These are phyloP conservation scores for Fusarium anguioides DNA, from an alignment of 2,329 filamentous ascomycete species.

Conservation along the genomic window DNA sequence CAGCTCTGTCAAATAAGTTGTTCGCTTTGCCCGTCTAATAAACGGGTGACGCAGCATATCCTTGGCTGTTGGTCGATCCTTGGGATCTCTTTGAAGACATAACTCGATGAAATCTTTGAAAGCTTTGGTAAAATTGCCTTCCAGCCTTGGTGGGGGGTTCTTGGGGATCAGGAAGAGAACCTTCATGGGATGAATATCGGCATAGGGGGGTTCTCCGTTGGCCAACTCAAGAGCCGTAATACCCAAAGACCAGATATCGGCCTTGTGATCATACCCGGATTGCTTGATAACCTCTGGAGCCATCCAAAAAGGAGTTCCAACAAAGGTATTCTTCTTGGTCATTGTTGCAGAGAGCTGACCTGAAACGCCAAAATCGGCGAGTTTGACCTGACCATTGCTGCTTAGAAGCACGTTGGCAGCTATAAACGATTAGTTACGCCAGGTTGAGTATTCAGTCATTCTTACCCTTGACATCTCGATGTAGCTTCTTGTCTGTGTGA, in stretches of 20 bases:
- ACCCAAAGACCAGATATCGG: constrained; percentile 96
- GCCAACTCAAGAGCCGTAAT: constrained; percentile 94
- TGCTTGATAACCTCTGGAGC: constrained; percentile 99
- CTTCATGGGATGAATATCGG: constrained; percentile 98
- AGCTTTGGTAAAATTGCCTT: constrained; percentile 82
- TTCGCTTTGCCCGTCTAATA: constrained; percentile 91
- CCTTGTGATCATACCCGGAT: constrained; percentile 97
- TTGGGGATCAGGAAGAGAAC: constrained; percentile 96
- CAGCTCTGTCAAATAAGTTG: constrained; percentile 94
- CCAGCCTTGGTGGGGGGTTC: constrained; percentile 84
- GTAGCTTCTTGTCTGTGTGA: constrained; percentile 94
- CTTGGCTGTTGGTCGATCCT: constrained; percentile 85
- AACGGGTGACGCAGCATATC: constrained; percentile 92
- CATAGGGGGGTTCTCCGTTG: constrained; percentile 91
- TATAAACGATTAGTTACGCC: constrained; percentile 49
- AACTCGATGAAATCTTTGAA: constrained; percentile 88
- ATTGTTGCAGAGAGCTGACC: constrained; percentile 96
- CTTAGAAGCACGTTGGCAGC: constrained; percentile 93
- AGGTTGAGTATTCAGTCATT: background rate
- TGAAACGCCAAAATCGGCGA: constrained; percentile 97
- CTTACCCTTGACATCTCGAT: constrained; percentile 93
- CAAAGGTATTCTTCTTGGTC: constrained; percentile 99
- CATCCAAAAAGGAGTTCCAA: constrained; percentile 99
- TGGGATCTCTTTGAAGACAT: constrained; percentile 89
- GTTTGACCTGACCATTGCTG: constrained; percentile 93